Conservation (phyloP, 2,329 filamentous ascomycete species). For the Sclerotinia minor region DNA sequence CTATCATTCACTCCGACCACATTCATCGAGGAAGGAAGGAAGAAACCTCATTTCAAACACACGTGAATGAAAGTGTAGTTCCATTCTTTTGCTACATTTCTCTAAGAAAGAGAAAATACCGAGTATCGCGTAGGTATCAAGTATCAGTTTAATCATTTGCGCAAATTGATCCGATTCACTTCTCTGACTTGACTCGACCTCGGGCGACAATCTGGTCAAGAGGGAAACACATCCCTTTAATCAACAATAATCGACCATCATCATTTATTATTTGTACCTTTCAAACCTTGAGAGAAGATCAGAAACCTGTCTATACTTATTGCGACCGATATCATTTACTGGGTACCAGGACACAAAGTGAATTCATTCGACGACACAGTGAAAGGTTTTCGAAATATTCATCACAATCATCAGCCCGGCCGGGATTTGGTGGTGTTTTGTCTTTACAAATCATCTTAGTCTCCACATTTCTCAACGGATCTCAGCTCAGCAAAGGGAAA, state of each 20-base stretch:
- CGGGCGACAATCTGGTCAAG: neutral
- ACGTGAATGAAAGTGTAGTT: conserved; percentile 9
- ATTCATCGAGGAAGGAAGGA: neutral
- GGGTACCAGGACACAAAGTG: neutral
- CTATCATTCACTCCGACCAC: neutral
- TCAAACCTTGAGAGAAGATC: neutral
- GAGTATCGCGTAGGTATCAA: neutral
- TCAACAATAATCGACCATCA: neutral
- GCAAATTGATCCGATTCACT: conserved; percentile 14
- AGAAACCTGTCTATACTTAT: no score
- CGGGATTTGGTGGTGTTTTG: neutral
- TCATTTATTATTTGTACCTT: neutral
- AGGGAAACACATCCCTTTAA: neutral
- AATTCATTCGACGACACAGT: neutral
- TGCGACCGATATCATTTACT: neutral
- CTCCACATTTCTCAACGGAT: conserved; percentile 18
- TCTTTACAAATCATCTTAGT: conserved; percentile 11
- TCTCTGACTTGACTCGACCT: neutral
- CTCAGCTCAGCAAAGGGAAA: conserved; percentile 9
- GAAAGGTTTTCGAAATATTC: neutral
- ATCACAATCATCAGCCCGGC: conserved; percentile 2
- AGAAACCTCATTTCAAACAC: neutral
- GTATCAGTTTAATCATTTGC: neutral
- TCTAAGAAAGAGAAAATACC: neutral
- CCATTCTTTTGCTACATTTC: neutral